A percentile compares a stretch with the other conserved stretches of the same genome.
phyloP scores from a whole-genome alignment of 1,139 yeast species.

The Geotrichum bryndzae region DNA sequence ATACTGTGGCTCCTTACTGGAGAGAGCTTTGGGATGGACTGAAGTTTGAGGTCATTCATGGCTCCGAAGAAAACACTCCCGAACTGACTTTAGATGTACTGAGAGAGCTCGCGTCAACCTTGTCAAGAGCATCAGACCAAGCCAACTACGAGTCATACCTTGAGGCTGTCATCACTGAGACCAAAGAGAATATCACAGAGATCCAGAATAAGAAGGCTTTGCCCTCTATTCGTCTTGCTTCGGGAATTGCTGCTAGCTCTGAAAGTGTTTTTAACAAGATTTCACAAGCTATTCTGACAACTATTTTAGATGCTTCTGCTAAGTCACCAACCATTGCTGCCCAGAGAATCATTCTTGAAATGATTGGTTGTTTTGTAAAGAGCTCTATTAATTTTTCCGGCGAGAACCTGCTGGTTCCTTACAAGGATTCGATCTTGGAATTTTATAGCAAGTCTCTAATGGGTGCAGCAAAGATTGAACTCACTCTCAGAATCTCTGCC shows the following conservation, averaged over 20 bases:
- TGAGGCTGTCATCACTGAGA: slow-evolving; percentile 46
- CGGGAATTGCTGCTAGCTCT: slow-evolving; percentile 49
- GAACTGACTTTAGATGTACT: slow-evolving; percentile 47
- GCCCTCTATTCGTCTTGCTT: slow-evolving; percentile 36
- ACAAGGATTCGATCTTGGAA: slow-evolving; percentile 62
- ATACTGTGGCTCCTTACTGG: slow-evolving; percentile 53
- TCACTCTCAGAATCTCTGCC: slow-evolving; percentile 60
- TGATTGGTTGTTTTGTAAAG: slow-evolving; percentile 43
- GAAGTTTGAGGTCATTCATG: slow-evolving; percentile 79
- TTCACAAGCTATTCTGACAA: slow-evolving; percentile 37
- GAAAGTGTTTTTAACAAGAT: slow-evolving; percentile 43
- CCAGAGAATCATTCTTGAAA: slow-evolving; percentile 56
- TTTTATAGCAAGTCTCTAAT: slow-evolving; percentile 61
- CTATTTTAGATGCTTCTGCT: slow-evolving; percentile 33
- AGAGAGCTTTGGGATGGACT: slow-evolving; percentile 77
- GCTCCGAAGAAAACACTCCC: slow-evolving; percentile 46
- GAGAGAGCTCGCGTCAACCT: slow-evolving; percentile 37
- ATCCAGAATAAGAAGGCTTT: slow-evolving; percentile 20
- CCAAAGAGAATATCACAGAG: slow-evolving; percentile 45
- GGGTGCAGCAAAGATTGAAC: slow-evolving; percentile 59
- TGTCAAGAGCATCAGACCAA: slow-evolving; percentile 27
- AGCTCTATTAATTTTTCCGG: slow-evolving; percentile 28
- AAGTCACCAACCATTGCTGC: slow-evolving; percentile 43
- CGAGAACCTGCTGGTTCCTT: slow-evolving; percentile 37
- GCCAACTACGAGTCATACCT: slow-evolving; percentile 25